Percentiles rank a stretch among this genome's conserved stretches.
phyloP scores from a whole-genome alignment of 2,329 filamentous ascomycete species.

The Chaetomium sp. region DNA sequence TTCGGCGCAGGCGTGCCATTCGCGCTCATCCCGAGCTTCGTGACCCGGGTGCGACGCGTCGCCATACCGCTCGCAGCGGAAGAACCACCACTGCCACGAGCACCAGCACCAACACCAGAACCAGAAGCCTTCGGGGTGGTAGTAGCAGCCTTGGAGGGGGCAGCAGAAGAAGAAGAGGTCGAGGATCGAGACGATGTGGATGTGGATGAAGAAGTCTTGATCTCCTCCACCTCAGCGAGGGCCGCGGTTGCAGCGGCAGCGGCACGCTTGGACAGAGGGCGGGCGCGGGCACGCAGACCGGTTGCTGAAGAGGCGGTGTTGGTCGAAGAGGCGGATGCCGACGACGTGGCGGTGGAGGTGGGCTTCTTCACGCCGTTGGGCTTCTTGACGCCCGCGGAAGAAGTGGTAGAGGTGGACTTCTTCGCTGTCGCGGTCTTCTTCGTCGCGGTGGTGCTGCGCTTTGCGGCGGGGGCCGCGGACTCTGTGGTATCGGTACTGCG shows the following conservation, averaged over 20 bases:
- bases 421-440: conserved; percentile 2
- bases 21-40: conserved; percentile 23
- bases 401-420: not conserved
- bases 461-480: not conserved
- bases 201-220: not conserved
- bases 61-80: conserved; percentile 7
- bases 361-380: no score
- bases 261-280: conserved; percentile 3
- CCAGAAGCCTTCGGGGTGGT: no score
- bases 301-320: not conserved
- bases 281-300: not conserved
- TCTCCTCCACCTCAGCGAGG: not conserved
- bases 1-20: conserved; percentile 27
- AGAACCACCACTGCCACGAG: not conserved
- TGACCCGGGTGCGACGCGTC: conserved; percentile 20
- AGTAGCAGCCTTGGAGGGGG: no score
- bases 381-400: not conserved
- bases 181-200: not conserved
- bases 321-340: not conserved
- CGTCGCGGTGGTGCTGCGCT: not conserved
- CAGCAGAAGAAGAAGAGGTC: no score
- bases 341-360: no score
- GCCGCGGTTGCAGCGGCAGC: conserved; percentile 1
- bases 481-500: not conserved
- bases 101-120: no score